Evolutionary conservation across 164 flowering plant genomes (phyloP).

Genomic region (Umbellularia californica): DNA sequence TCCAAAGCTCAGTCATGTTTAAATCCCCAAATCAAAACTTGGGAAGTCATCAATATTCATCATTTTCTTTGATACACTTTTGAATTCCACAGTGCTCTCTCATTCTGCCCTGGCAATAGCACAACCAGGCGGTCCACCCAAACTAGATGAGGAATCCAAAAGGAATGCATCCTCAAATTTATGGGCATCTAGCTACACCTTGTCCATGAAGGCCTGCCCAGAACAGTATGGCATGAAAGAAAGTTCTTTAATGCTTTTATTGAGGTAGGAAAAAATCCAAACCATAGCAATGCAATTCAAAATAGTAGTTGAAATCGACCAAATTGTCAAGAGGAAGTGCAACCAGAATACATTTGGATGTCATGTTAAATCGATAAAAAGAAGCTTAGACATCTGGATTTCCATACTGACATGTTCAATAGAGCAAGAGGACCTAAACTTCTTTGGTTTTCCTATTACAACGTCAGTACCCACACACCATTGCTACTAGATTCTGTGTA

Average conservation of each 20-base stretch:
- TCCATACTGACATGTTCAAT: not conserved
- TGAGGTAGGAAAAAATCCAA: not conserved
- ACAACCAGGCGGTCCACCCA: no score
- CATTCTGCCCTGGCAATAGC: no score
- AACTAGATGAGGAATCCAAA: no score
- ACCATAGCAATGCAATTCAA: no score
- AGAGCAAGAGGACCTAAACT: no score
- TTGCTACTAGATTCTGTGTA: conserved; percentile 11
- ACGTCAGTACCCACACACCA: conserved; percentile 3
- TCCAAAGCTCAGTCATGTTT: no score
- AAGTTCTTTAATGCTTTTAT: not conserved
- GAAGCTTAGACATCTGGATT: not conserved
- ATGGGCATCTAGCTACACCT: conserved; percentile 1
- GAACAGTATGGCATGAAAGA: conserved; percentile 5
- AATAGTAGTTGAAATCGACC: not conserved
- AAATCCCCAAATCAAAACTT: no score
- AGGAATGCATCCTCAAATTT: not conserved
- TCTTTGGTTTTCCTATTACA: conserved; percentile 4
- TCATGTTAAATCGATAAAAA: no score
- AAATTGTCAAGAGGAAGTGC: not conserved
- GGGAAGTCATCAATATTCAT: no score
- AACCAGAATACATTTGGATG: not conserved
- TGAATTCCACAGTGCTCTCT: no score
- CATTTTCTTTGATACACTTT: no score
- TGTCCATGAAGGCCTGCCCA: conserved; percentile 14